A percentile compares a stretch with the other conserved stretches of the same genome.
These are phyloP conservation scores for Fonsecaea pedrosoi DNA, from an alignment of 2,329 filamentous ascomycete genomes.

Conservation along the genomic window DNA sequence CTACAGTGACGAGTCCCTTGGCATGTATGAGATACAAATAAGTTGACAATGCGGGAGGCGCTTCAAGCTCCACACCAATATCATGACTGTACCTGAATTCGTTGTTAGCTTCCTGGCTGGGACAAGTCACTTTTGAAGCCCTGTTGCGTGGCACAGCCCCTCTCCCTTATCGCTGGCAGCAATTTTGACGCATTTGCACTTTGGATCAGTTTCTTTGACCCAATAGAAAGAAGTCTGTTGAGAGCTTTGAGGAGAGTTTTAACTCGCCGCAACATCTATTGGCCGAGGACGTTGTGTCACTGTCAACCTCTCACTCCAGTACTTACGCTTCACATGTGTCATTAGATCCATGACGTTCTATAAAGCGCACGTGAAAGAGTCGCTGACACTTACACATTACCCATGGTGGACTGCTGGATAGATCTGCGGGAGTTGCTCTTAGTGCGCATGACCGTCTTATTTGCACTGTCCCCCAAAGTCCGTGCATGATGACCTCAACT, in stretches of 20 bases:
- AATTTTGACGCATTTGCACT: not conserved
- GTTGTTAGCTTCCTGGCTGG: not conserved
- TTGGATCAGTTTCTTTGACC: not conserved
- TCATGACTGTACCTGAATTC: not conserved
- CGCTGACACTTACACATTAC: not conserved
- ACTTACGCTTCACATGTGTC: not conserved
- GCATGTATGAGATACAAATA: not conserved
- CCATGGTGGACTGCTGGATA: not conserved
- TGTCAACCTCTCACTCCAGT: not conserved
- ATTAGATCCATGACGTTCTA: not conserved
- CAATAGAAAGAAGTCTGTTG: not conserved
- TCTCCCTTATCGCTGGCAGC: not conserved
- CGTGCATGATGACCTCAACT: constrained; percentile 22
- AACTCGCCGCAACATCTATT: not conserved
- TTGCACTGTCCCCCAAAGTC: not conserved
- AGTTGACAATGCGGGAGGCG: not conserved
- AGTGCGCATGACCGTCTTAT: not conserved
- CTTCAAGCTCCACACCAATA: not conserved
- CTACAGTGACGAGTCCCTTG: not conserved
- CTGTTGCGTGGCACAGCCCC: not conserved
- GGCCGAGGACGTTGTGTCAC: not conserved
- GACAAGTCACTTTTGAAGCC: not conserved
- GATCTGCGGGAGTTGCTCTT: not conserved
- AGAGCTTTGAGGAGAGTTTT: not conserved
- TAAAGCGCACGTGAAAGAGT: not conserved